Base-by-base conservation (phyloP, 106 monocot genomes). In the Acorus gramineus region DNA sequence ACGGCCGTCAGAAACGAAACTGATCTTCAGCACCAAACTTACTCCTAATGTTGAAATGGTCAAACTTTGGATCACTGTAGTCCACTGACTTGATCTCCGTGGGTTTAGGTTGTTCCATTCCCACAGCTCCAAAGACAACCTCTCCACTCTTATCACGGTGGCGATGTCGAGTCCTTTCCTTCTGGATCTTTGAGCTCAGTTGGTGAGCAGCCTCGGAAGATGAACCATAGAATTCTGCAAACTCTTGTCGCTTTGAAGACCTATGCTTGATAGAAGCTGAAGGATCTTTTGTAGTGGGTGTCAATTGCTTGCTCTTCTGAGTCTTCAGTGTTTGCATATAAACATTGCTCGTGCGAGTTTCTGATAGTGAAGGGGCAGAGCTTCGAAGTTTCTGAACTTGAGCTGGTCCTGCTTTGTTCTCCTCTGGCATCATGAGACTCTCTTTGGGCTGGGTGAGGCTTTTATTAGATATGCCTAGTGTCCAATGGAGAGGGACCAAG, bases 161-260 rank as follows among this genome's bases (percentile, higher is more conserved):
- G 5, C 96, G 77, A 48, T 90, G 82, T 61, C 94, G 59, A 2
- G 67, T 44, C 8, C 94, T 51, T 12, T 94, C 94, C 75, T 90
- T 94, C 71, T 62, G 76, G 52, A 62, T 67, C 77, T 90, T 94
- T 2, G 84, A 76, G 50, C 78, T 55, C 4, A 80, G 5, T 53
- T 74, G 81, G 63, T 74, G 56, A 52, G 70, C 52, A 62, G 87
- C 90, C 11, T 62, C 68, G 28, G 28, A 28, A 28, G 28, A 28
- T 3, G 82, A 55, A 11, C 83, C 81, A 55, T 99, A 99, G 68
- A 98, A 99, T 6, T 92, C 88, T 3, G 77, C 61, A 58, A 59
- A 92, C 3, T 99, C 98, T 68, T 81, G 91, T 53, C 85, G 78
- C 72, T 87, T 99, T 2, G 89, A 86, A 52, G 83, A 79, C 47